Base-by-base conservation (phyloP, 202 grass and related monocot species). In the Panicum virgatum region DNA sequence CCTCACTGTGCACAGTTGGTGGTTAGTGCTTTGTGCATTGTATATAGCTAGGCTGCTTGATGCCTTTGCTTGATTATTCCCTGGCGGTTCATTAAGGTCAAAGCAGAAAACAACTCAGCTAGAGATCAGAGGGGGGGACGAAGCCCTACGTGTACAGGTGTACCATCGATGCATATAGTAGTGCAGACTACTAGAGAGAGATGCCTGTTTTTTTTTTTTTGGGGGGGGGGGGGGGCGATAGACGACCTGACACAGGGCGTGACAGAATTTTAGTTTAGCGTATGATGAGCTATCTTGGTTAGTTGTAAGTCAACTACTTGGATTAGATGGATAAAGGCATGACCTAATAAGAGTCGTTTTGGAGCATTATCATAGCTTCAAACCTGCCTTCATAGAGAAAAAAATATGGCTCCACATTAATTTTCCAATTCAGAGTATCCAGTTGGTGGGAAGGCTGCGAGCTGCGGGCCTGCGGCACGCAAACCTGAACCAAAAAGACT, bases 61-160 rank as follows among this genome's bases (percentile, higher is more conserved):
- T 70, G 53, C 16, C 62, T 54, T 75, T 61, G 81, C 26, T 68
- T 69, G 51, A 72, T 43, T 79, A 27, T 65, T 45, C 32, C 23
- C 26, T 23, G 22, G 26, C 30, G 26, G 26, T 1, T 14, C 39
- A 36, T 80, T 40, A 57, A 57, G 69, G 60, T 38, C 47, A 66
- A 66, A 66, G n/a, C 10, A 67, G 77, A 54, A 56, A 26, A 56
- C 20, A 79, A 79, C 45, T 64, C 18, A 51, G 64, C 42, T 47
- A n/a, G 13, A 73, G 16, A 11, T 16, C 8, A 19, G 10, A 12
- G 9, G 56, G 23, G 5, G 2, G 18, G 5, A 7, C 18, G 29
- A 15, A n/a, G 19, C 27, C 29, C 6, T 75, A 75, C 23, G 45
- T 64, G 34, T 30, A 32, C n/a, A 7, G n/a, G 32, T 51, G 16